Conservation (phyloP, 1,284 basidiomycete species). For the Sanghuangporus sanghuang region DNA sequence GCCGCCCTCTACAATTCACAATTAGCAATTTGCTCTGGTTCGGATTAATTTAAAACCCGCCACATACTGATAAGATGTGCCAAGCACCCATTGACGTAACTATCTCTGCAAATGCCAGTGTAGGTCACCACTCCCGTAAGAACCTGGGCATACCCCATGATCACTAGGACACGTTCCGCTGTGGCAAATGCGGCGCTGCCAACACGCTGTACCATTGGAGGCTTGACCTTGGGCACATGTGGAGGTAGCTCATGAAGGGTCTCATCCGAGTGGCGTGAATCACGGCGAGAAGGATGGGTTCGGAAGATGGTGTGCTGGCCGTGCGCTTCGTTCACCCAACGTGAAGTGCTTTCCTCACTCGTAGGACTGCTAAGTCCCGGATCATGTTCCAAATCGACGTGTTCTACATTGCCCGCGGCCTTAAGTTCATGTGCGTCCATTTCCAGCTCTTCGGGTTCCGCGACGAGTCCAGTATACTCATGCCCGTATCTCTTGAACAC, state of each 20-base stretch:
- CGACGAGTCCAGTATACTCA: slow-evolving; percentile 49
- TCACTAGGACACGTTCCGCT: slow-evolving; percentile 58
- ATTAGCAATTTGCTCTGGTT: background rate
- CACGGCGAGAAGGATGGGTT: slow-evolving; percentile 32
- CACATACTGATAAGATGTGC: slow-evolving; percentile 89
- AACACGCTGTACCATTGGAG: slow-evolving; percentile 33
- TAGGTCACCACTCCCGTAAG: slow-evolving; percentile 74
- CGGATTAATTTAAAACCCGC: slow-evolving; percentile 13
- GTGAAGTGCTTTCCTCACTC: slow-evolving; percentile 23
- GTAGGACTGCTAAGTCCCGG: slow-evolving; percentile 1
- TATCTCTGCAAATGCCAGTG: slow-evolving; percentile 76
- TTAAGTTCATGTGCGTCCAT: slow-evolving; percentile 33
- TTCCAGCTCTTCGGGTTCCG: slow-evolving; percentile 49
- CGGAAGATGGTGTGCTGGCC: slow-evolving; percentile 44
- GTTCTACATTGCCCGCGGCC: slow-evolving; percentile 27
- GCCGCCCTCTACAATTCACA: slow-evolving; percentile 56
- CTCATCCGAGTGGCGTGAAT: slow-evolving; percentile 54
- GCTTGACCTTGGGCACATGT: slow-evolving; percentile 22
- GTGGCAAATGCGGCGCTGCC: slow-evolving; percentile 44
- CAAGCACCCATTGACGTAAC: slow-evolving; percentile 77
- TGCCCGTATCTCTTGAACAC: slow-evolving; percentile 30
- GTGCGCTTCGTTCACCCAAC: slow-evolving; percentile 38
- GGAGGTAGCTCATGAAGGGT: slow-evolving; percentile 48
- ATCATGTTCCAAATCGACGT: slow-evolving; percentile 19
- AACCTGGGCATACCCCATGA: slow-evolving; percentile 62